Base-by-base conservation (phyloP, 345 rosid genomes). In the Eutrema heterophyllum region DNA sequence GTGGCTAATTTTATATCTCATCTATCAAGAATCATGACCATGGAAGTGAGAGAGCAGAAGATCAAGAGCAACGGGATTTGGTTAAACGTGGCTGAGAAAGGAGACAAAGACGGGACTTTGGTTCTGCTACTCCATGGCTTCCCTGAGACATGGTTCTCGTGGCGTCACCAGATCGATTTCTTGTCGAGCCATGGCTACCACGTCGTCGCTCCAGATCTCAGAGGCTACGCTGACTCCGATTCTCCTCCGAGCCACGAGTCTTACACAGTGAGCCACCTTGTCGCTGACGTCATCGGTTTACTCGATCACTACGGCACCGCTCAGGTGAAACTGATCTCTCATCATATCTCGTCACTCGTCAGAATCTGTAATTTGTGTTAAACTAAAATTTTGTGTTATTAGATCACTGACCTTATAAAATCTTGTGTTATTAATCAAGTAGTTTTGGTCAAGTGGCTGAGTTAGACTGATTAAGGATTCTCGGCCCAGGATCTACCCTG, bases 61-160 rank as follows among this genome's bases (percentile, higher is more conserved):
- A 79, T 88, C 48, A 79, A 79, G 72, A 74, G 64, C 71, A 86
- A 84, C 50, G 89, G 88, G 5, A 71, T 88, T 54, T 75, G 81
- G 81, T 36, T 86, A 57, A 86, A 88, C 59, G 60, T 78, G 9
- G 86, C 75, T 2, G 88, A 86, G 81, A 85, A 85, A 80, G 89
- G 93, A 56, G 75, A 63, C 14, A 79, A 86, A 0, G 9, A 6
- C 10, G 84, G 90, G 7, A 86, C 91, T 4, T 71, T 88, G 7
- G 86, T 86, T 57, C 52, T 90, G 30, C 51, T 88, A 11, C 86
- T 88, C 54, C 91, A 84, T 71, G 93, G 96, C 38, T 89, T 89
- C 83, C 92, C 96, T 27, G 96, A 89, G 73, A 68, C 84, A 51
- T 87, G 89, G 89, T 86, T 79, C 70, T 86, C 91, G 5, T 88